Percentiles rank a stretch among this genome's conserved stretches.
Conservation (phyloP, 164 flowering plant species). For the Cinnamomum micranthum region DNA sequence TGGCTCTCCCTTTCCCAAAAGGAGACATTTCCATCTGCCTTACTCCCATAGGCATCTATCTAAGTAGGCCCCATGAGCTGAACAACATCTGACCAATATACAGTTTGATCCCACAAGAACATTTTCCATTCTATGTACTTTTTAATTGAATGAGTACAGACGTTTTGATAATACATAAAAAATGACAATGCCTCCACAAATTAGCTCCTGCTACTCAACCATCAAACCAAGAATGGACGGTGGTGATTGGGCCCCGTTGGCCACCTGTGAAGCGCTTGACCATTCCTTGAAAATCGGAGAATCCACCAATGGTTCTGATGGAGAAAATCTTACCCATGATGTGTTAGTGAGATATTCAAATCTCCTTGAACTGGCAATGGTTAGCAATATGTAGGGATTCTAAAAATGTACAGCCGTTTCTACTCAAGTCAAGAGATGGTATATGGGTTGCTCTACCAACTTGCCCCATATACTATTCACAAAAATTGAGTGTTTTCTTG, state of each 20-base stretch:
- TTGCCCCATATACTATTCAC: neutral
- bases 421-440: neutral
- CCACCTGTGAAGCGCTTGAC: no score
- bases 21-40: no score
- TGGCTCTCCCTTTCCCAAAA: no score
- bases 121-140: neutral
- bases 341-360: slow-evolving; percentile 1
- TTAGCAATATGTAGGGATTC: slow-evolving; percentile 2
- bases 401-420: neutral
- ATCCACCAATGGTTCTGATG: neutral
- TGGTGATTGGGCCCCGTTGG: neutral
- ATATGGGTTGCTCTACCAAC: neutral
- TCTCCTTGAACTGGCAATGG: neutral
- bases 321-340: neutral
- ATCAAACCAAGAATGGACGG: neutral
- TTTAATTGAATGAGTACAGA: neutral
- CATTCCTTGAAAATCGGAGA: neutral
- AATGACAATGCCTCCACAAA: neutral
- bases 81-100: no score
- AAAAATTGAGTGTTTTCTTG: slow-evolving; percentile 5
- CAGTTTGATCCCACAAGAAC: no score
- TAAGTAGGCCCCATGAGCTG: no score
- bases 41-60: no score
- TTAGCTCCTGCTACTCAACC: neutral
- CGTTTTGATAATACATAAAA: neutral